phyloP scores from a whole-genome alignment of 1,284 basidiomycete species.

The Cystobasidium sp. region DNA sequence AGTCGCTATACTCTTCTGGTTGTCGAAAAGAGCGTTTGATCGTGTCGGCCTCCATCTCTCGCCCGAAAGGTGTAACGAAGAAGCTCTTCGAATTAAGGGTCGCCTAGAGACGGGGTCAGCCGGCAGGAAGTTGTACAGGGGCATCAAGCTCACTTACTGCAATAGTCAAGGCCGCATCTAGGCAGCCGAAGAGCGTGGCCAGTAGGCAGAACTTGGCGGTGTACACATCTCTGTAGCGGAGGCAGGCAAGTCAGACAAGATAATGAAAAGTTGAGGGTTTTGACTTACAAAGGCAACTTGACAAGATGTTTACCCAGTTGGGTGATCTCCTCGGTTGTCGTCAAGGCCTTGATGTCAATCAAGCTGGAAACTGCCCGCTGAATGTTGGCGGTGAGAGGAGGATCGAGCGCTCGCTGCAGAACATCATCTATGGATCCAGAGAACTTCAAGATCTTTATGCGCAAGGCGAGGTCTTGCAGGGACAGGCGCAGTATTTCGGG shows the following conservation, averaged over 20 bases:
- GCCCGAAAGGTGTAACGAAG: constrained; percentile 71
- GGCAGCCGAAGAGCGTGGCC: constrained; percentile 82
- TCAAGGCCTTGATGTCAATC: constrained; percentile 90
- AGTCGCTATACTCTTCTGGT: constrained; percentile 81
- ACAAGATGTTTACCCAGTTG: constrained; percentile 89
- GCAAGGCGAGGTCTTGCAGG: constrained; percentile 88
- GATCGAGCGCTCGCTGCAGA: constrained; percentile 83
- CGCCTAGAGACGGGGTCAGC: constrained; percentile 35
- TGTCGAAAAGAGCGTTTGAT: constrained; percentile 80
- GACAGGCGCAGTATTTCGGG: constrained; percentile 96
- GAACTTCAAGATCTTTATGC: constrained; percentile 96
- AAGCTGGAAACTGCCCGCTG: constrained; percentile 88
- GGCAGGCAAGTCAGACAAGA: not conserved
- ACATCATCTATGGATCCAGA: constrained; percentile 82
- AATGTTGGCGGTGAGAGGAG: constrained; percentile 83
- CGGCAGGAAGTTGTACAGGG: not conserved
- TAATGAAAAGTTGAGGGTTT: not conserved
- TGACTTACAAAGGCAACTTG: constrained; percentile 75
- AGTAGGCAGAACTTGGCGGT: constrained; percentile 91
- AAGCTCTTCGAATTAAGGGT: constrained; percentile 44
- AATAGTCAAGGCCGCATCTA: constrained; percentile 94
- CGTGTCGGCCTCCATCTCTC: constrained; percentile 82
- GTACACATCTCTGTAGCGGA: constrained; percentile 72
- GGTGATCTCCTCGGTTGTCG: constrained; percentile 86
- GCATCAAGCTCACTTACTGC: constrained; percentile 59